Percentiles rank a stretch among this genome's conserved stretches.
These are phyloP conservation scores for Cercophora scortea DNA, from an alignment of 495 filamentous ascomycete genomes.

Conservation along the genomic window DNA sequence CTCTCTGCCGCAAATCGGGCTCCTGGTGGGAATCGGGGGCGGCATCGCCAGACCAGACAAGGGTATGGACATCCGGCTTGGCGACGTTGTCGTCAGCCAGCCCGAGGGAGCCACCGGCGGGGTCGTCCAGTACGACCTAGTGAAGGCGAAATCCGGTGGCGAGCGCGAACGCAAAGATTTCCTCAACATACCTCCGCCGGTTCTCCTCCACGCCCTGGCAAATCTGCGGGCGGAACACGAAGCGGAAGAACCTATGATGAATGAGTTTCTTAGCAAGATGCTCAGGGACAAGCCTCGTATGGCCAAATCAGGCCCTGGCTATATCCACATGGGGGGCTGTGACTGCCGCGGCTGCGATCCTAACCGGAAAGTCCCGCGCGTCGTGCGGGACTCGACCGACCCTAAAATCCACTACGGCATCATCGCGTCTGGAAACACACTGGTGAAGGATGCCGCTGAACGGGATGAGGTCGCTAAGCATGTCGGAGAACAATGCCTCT, in stretches of 20 bases:
- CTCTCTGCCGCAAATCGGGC: slow-evolving; percentile 31
- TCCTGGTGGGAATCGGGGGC: slow-evolving; percentile 40
- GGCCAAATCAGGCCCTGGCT: background rate
- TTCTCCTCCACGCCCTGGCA: slow-evolving; percentile 3
- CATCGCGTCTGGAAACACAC: slow-evolving; percentile 33
- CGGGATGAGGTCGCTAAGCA: background rate
- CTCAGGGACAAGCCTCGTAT: background rate
- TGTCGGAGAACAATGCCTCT: slow-evolving; percentile 1
- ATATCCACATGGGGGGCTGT: background rate
- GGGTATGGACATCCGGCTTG: slow-evolving; percentile 27
- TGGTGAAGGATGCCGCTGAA: slow-evolving; percentile 16
- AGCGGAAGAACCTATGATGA: background rate
- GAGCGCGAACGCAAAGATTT: slow-evolving; percentile 14
- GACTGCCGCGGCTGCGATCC: slow-evolving; percentile 4
- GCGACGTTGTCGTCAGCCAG: slow-evolving; percentile 35
- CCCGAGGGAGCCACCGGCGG: slow-evolving; percentile 16
- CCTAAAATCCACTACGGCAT: slow-evolving; percentile 28
- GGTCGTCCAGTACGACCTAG: slow-evolving; percentile 33
- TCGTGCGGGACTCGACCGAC: slow-evolving; percentile 6
- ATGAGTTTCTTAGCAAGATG: slow-evolving; percentile 5
- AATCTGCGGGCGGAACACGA: slow-evolving; percentile 10
- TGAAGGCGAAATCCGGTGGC: slow-evolving; percentile 12
- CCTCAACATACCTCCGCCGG: slow-evolving; percentile 18
- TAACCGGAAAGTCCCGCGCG: slow-evolving; percentile 4
- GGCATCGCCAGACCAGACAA: slow-evolving; percentile 27